These are phyloP conservation scores for Endoconidiophora polonica DNA, from an alignment of 2,329 filamentous ascomycete species.

Conservation along the genomic window DNA sequence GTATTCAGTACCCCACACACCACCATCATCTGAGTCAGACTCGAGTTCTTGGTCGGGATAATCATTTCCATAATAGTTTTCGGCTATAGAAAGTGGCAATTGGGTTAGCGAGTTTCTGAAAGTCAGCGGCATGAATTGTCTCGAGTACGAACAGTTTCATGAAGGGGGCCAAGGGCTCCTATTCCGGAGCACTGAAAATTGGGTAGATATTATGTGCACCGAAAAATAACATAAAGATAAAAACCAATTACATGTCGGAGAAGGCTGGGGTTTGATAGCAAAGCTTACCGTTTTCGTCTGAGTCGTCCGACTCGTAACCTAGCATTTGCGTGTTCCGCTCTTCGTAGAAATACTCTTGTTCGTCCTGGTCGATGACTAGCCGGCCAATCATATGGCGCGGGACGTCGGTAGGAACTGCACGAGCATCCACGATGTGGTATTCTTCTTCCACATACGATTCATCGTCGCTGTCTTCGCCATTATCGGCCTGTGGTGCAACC, in stretches of 20 bases:
- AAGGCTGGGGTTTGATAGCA: too few species aligned
- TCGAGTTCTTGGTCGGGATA: slow-evolving; percentile 68
- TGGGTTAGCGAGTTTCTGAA: slow-evolving; percentile 2
- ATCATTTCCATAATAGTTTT: slow-evolving; percentile 64
- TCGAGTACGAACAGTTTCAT: too few species aligned
- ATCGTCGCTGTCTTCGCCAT: slow-evolving; percentile 29
- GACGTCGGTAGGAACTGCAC: slow-evolving; percentile 30
- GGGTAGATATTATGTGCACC: too few species aligned
- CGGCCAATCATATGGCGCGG: slow-evolving; percentile 36
- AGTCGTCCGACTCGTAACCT: slow-evolving; percentile 38
- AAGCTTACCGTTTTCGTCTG: slow-evolving; percentile 46
- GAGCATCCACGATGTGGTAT: slow-evolving; percentile 43
- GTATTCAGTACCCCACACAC: slow-evolving; percentile 29
- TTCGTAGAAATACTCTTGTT: slow-evolving; percentile 39
- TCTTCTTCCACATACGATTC: slow-evolving; percentile 48
- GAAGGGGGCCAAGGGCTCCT: too few species aligned
- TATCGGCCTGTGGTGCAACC: slow-evolving; percentile 19
- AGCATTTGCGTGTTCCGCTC: slow-evolving; percentile 9
- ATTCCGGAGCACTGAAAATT: too few species aligned
- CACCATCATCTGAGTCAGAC: slow-evolving; percentile 36
- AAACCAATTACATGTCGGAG: too few species aligned
- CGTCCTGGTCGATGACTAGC: slow-evolving; percentile 39
- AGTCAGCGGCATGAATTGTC: too few species aligned
- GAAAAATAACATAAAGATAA: too few species aligned
- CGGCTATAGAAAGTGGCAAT: slow-evolving; percentile 30